Conservation (phyloP, 306 rosid genomes). For the Pueraria montana region DNA sequence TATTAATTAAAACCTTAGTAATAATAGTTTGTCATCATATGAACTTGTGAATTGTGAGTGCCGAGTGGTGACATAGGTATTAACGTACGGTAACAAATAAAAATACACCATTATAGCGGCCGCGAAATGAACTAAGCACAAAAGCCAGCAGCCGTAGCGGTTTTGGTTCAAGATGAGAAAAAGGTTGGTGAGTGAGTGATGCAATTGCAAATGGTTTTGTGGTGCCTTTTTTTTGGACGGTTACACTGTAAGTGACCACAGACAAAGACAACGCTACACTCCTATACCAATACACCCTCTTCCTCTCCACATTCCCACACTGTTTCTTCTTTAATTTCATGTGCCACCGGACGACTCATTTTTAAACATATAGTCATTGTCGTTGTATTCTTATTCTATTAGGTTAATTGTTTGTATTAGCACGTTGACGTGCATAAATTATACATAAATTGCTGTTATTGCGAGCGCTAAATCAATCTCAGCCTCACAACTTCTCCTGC, state of each 20-base stretch:
- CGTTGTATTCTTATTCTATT: background rate
- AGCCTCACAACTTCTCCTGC: constrained; percentile 22
- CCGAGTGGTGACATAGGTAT: no score
- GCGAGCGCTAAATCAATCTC: constrained; percentile 43
- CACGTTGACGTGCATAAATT: background rate
- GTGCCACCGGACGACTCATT: background rate
- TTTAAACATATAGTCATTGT: constrained; percentile 17
- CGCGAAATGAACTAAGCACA: constrained; percentile 10
- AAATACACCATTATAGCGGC: no score
- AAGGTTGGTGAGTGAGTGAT: constrained; percentile 29
- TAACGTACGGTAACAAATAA: no score
- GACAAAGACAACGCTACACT: constrained; percentile 44
- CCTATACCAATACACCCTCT: background rate
- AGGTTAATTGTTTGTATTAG: background rate
- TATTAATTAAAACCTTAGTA: no score
- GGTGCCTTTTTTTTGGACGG: constrained; percentile 51
- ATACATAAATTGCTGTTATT: constrained; percentile 15
- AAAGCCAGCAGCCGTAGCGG: background rate
- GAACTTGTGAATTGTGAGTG: no score
- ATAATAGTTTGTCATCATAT: no score
- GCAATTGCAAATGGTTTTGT: background rate
- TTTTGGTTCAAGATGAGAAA: background rate
- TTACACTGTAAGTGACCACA: constrained; percentile 19
- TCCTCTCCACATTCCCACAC: background rate
- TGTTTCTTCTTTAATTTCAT: constrained; percentile 29